phyloP scores from a whole-genome alignment of 2,329 filamentous ascomycete species.

The Phyllosticta ampelicida region DNA sequence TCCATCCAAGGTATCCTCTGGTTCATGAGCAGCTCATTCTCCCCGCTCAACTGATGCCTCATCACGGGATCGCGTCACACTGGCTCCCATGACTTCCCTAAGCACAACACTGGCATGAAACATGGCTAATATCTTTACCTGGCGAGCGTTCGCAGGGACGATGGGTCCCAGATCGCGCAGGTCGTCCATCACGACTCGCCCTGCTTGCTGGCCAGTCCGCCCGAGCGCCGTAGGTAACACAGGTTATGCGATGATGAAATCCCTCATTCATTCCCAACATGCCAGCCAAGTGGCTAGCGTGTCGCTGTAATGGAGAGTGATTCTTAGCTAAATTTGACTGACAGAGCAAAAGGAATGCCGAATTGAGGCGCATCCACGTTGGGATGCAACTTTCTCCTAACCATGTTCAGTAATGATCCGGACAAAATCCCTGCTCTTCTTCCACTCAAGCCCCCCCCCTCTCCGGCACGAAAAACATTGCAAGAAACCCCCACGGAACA shows the following conservation, averaged over 20 bases:
- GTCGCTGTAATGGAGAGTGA: background rate
- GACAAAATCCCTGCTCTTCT: background rate
- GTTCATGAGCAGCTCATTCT: background rate
- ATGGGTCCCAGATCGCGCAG: background rate
- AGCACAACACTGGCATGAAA: conserved; percentile 2
- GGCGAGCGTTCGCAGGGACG: background rate
- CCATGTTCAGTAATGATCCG: background rate
- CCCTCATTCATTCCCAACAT: background rate
- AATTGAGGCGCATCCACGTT: background rate
- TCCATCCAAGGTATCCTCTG: background rate
- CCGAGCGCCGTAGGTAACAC: background rate
- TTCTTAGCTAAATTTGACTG: background rate
- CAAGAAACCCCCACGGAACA: background rate
- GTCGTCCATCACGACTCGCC: background rate
- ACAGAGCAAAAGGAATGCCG: background rate
- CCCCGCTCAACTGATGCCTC: background rate
- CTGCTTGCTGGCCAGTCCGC: background rate
- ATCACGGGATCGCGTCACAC: conserved; percentile 3
- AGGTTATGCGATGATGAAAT: background rate
- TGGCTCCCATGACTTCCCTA: background rate
- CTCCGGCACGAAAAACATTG: background rate
- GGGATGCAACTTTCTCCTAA: background rate
- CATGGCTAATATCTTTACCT: background rate
- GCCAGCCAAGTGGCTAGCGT: background rate
- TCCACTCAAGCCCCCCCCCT: background rate